phyloP scores from a whole-genome alignment of 1,284 basidiomycete genomes.

The Trametes pubescens region DNA sequence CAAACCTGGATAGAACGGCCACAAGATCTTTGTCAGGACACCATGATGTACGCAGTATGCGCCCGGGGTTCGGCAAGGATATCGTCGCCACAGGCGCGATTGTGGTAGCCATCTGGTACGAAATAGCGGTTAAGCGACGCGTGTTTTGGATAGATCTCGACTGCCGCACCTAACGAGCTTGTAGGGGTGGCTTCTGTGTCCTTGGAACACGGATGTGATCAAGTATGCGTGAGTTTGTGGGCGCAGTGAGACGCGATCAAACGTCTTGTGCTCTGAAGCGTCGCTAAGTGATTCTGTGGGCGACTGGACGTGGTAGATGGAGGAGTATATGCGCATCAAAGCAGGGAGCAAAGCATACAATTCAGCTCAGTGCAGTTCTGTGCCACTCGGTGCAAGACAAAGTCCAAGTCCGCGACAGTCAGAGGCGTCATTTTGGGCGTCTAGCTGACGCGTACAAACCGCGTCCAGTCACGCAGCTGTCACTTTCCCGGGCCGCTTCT shows the following conservation, averaged over 20 bases:
- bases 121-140: conserved; percentile 3
- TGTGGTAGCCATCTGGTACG: conserved; percentile 43
- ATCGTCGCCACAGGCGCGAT: conserved; percentile 67
- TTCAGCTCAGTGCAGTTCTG: conserved; percentile 11
- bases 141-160: neutral
- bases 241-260: neutral
- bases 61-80: conserved; percentile 61
- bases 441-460: conserved; percentile 24
- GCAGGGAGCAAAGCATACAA: conserved; percentile 24
- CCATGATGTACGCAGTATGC: conserved; percentile 70
- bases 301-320: conserved; percentile 4
- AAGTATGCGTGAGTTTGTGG: neutral
- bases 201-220: neutral
- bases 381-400: conserved; percentile 21
- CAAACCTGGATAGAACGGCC: conserved; percentile 68
- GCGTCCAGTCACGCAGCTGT: conserved; percentile 28
- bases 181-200: neutral
- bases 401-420: neutral
- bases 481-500: conserved; percentile 12
- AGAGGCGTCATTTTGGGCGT: conserved; percentile 14
- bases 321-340: conserved; percentile 17
- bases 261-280: neutral
- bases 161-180: neutral
- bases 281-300: conserved; percentile 1
- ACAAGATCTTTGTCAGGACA: conserved; percentile 87